These are phyloP conservation scores for Aspergillus calidoustus DNA, from an alignment of 2,329 filamentous ascomycete species.

Conservation along the genomic window DNA sequence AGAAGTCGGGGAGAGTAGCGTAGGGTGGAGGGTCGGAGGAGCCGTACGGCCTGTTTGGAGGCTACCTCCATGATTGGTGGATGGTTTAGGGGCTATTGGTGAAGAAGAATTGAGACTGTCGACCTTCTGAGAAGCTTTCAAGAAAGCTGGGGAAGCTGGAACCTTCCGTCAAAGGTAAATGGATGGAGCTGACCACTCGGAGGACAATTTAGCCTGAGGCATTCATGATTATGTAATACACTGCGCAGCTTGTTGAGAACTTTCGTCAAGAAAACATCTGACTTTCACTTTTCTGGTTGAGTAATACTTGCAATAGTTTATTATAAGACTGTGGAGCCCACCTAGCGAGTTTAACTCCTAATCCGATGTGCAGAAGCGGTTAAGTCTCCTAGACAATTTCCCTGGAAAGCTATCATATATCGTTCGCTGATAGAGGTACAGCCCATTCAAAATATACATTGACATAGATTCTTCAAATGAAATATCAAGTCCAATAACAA, in stretches of 20 bases:
- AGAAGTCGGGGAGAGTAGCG: constrained; percentile 28
- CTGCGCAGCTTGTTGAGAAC: not conserved
- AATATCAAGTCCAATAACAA: not conserved
- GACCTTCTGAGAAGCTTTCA: not conserved
- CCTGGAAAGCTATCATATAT: not conserved
- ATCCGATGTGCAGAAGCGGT: too few species aligned
- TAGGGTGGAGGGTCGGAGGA: constrained; percentile 34
- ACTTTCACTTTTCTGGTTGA: not conserved
- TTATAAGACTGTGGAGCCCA: too few species aligned
- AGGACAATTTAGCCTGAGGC: constrained; percentile 33
- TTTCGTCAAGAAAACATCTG: not conserved
- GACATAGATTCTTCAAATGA: not conserved
- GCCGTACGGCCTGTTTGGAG: constrained; percentile 40
- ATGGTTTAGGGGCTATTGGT: not conserved
- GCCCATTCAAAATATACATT: not conserved
- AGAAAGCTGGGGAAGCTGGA: constrained; percentile 7
- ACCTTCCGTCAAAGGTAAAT: constrained; percentile 13
- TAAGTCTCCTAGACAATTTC: too few species aligned
- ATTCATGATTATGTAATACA: constrained; percentile 8
- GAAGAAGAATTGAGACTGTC: not conserved
- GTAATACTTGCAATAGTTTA: too few species aligned
- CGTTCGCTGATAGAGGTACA: not conserved
- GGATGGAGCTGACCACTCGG: constrained; percentile 20
- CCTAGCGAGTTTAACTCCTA: too few species aligned
- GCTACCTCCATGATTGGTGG: constrained; percentile 41